phyloP scores from a whole-genome alignment of 2,329 filamentous ascomycete genomes.

The Cladophialophora bantiana region DNA sequence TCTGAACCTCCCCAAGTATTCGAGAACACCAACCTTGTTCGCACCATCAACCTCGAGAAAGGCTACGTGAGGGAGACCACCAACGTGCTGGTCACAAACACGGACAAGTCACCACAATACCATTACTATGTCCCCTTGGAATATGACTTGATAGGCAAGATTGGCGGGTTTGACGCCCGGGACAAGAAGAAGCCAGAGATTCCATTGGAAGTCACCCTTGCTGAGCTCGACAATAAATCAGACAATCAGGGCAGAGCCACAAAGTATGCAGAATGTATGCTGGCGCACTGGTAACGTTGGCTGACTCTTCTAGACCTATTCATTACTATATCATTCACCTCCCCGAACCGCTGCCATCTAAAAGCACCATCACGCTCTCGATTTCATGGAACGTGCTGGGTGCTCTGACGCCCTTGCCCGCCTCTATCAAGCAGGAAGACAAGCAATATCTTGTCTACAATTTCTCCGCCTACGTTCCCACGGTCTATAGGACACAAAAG shows the following conservation, averaged over 20 bases:
- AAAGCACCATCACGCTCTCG: conserved; percentile 81
- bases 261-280: conserved; percentile 60
- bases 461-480: conserved; percentile 84
- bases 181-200: conserved; percentile 81
- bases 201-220: conserved; percentile 72
- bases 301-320: conserved; percentile 60
- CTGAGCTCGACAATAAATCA: conserved; percentile 64
- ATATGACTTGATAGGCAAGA: conserved; percentile 72
- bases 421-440: conserved; percentile 80
- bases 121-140: conserved; percentile 94
- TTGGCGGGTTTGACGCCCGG: conserved; percentile 89
- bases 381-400: conserved; percentile 85
- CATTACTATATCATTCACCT: conserved; percentile 88
- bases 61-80: conserved; percentile 87
- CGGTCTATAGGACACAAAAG: conserved; percentile 83
- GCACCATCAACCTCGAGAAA: conserved; percentile 91
- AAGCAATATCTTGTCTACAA: conserved; percentile 85
- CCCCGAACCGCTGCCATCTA: conserved; percentile 75
- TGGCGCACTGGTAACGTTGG: conserved; percentile 43
- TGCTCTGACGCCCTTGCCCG: conserved; percentile 80
- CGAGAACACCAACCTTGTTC: conserved; percentile 90
- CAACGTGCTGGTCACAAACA: conserved; percentile 94
- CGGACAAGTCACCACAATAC: conserved; percentile 76
- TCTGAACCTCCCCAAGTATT: conserved; percentile 91
- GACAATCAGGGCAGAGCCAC: conserved; percentile 54